Base-by-base conservation (phyloP, 306 rosid species). In the Fragaria vesca region DNA sequence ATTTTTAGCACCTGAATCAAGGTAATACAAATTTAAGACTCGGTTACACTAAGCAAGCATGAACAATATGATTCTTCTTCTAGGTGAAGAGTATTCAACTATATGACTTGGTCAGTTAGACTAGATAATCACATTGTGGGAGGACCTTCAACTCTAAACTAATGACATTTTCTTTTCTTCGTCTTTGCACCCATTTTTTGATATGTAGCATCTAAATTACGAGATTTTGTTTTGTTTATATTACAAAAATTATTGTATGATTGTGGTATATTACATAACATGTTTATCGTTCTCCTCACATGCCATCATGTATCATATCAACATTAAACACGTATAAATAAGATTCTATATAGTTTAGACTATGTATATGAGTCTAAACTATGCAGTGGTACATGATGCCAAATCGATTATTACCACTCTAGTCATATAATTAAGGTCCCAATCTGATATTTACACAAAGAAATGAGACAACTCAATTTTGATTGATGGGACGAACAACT, bases 1-100 rank as follows among this genome's bases (percentile, higher is more conserved):
- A 32, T 62, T 70, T 78, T 72, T 71, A 74, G 60, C 74, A 74
- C 78, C 50, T 72, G 32, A 75, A 69, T 76, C 40, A 68, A 46
- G 40, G 67, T 66, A 70, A 72, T 36, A 74, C 66, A 7, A 17
- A 51, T 16, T 51, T 18, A 51, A 51, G 58, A 51, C 58, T 51
- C 3, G 20, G 66, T 60, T 28, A 60, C 66, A 60, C 66, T 3
- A 21, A 26, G 66, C 18, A 61, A 26, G 38, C 38, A 61, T 61
- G 15, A 60, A 24, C 8, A 24, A 26, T 12, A 28, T 61, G 38
- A 61, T 61, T 61, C 18, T 61, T 26, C 66, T 24, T 24, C 13
- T 61, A 26, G 38, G 38, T 12, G 13, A n/a, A n/a, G 12, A 2
- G 43, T 40, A 6, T 40, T 40, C 8, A 6, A 6, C 43, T 40